Base-by-base conservation (phyloP, 257 asterid species). In the Capsicum baccatum region DNA sequence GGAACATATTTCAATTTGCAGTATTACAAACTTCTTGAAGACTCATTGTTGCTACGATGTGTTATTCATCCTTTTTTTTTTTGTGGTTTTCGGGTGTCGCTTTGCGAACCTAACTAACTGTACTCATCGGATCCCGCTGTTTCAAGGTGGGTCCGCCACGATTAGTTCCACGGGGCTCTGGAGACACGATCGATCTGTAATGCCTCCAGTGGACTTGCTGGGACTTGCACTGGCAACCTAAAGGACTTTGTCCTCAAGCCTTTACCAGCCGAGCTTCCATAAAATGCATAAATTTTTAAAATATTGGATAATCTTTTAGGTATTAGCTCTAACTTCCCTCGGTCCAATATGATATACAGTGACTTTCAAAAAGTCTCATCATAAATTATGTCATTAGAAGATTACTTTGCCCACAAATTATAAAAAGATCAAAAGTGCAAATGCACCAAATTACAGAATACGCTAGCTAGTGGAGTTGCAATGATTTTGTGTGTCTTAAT, bases 401-500 rank as follows among this genome's bases (percentile, higher is more conserved):
- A 71, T 47, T 64, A 11, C 9, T 12, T 26, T 26, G 33, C 33
- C 33, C 33, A 26, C 33, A 26, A 26, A 26, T 26, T 26, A 26
- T 1, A 26, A 26, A 26, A 26, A 26, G 33, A 26, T 26, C 33
- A 26, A 26, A 1, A 26, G 33, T 26, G 33, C 33, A 50, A 9
- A 60, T 60, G 68, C 19, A 10, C 68, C 68, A 62, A 62, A 21
- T 63, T 35, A 67, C 6, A 67, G 14, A 68, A 68, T 15, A 68
- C 26, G 1, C 42, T 67, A 6, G 42, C 5, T 76, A 76, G 81
- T 76, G 81, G 64, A 35, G 2, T 54, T 15, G 8, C 64, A 76
- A 76, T 76, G 81, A 76, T 76, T 52, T 76, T 76, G 63, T 54
- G 48, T 42, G 55, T 33, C 64, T 76, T 76, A 54, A 76, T 76